Percentiles rank a stretch among this genome's conserved stretches.
Evolutionary conservation across 805 yeast species (phyloP).

Genomic region (Candida maesae): DNA sequence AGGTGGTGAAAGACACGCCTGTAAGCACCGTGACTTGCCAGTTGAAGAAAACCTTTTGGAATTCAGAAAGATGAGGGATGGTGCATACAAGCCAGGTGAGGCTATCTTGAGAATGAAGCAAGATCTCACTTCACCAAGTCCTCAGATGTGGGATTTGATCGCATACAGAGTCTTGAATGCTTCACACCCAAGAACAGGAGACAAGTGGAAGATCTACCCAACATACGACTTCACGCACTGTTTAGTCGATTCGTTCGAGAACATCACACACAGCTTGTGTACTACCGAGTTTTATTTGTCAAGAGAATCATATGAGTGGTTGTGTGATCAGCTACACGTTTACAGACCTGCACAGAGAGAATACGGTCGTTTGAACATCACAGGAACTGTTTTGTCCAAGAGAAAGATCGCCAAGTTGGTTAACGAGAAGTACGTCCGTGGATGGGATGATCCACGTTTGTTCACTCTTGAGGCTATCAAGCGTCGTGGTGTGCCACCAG

Average conservation of each 20-base stretch:
- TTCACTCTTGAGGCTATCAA: conserved; percentile 91
- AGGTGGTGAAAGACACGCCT: conserved; percentile 88
- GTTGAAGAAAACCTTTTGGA: conserved; percentile 72
- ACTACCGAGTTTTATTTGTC: conserved; percentile 92
- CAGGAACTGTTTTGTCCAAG: conserved; percentile 93
- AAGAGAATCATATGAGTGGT: conserved; percentile 97
- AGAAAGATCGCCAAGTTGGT: conserved; percentile 94
- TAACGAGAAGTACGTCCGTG: conserved; percentile 75
- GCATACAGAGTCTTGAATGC: conserved; percentile 94
- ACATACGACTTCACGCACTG: conserved; percentile 99
- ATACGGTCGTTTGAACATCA: conserved; percentile 91
- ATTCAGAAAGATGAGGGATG: conserved; percentile 90
- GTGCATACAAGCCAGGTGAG: conserved; percentile 82
- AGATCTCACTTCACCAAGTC: conserved; percentile 83
- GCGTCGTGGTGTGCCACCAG: conserved; percentile 99
- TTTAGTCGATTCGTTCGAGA: conserved; percentile 95
- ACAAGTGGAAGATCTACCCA: conserved; percentile 96
- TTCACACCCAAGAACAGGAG: conserved; percentile 94
- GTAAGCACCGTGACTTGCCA: conserved; percentile 68
- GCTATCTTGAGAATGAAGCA: conserved; percentile 97
- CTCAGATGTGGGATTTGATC: conserved; percentile 99
- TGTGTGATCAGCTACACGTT: conserved; percentile 91
- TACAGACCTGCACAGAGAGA: conserved; percentile 99
- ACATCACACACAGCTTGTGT: conserved; percentile 93
- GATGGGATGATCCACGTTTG: conserved; percentile 98